phyloP scores from a whole-genome alignment of 2,329 filamentous ascomycete genomes.

The Drechmeria coniospora region DNA sequence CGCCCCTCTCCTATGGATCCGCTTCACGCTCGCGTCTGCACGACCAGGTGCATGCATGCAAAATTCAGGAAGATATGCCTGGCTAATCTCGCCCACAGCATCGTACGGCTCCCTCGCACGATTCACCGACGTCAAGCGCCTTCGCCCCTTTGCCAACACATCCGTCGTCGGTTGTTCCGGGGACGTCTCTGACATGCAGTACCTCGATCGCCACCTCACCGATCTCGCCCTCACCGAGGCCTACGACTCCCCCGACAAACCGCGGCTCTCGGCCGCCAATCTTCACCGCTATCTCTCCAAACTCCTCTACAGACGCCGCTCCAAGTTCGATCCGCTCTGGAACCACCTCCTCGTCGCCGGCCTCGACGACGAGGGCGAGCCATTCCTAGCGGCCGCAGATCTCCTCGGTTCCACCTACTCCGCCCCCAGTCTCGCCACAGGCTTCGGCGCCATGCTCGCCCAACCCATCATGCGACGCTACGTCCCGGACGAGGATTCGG shows the following conservation, averaged over 20 bases:
- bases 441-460: constrained; percentile 84
- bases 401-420: constrained; percentile 85
- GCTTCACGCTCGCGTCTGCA: no score
- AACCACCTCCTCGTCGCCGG: constrained; percentile 88
- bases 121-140: constrained; percentile 92
- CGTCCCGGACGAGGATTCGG: constrained; percentile 71
- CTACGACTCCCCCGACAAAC: constrained; percentile 39
- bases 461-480: constrained; percentile 77
- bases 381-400: constrained; percentile 86
- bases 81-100: constrained; percentile 34
- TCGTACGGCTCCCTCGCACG: constrained; percentile 95
- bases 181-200: constrained; percentile 98
- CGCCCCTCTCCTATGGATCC: no score
- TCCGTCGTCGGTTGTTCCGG: constrained; percentile 88
- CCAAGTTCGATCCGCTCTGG: constrained; percentile 94
- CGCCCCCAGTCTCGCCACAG: constrained; percentile 77
- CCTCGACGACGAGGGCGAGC: constrained; percentile 61
- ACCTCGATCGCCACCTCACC: constrained; percentile 80
- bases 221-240: constrained; percentile 80
- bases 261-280: constrained; percentile 70
- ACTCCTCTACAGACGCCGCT: constrained; percentile 88
- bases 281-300: constrained; percentile 94
- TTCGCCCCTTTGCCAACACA: constrained; percentile 72
- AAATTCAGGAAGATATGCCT: no score
- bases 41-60: no score